These are phyloP conservation scores for Wickerhamia fluorescens DNA, from an alignment of 805 yeast genomes.

Conservation along the genomic window DNA sequence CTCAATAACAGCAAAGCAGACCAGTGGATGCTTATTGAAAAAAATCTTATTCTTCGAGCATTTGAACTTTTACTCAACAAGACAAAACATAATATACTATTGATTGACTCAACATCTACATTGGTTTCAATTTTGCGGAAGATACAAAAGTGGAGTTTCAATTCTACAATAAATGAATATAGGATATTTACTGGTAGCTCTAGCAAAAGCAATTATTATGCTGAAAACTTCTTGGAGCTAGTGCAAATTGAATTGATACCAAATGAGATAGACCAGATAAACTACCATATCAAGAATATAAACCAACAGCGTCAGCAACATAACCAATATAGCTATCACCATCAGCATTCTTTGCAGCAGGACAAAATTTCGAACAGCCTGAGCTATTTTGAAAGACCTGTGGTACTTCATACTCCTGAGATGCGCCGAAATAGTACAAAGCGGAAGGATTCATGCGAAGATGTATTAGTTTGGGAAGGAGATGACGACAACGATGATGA, in stretches of 20 bases:
- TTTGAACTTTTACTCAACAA: slow-evolving; percentile 60
- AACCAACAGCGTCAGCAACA: too few species aligned
- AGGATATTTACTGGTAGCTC: slow-evolving; percentile 60
- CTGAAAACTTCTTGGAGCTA: slow-evolving; percentile 77
- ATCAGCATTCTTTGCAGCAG: too few species aligned
- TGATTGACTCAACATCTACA: slow-evolving; percentile 76
- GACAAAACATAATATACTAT: slow-evolving; percentile 56
- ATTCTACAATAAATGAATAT: slow-evolving; percentile 80
- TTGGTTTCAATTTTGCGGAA: slow-evolving; percentile 76
- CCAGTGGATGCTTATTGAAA: slow-evolving; percentile 74
- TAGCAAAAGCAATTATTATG: slow-evolving; percentile 65
- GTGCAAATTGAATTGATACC: slow-evolving; percentile 49
- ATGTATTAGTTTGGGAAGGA: slow-evolving; percentile 16
- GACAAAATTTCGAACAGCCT: not conserved
- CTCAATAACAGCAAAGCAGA: slow-evolving; percentile 30
- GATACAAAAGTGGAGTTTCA: slow-evolving; percentile 82
- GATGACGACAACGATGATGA: slow-evolving; percentile 20
- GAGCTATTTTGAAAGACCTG: not conserved
- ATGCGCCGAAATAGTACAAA: too few species aligned
- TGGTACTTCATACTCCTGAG: not conserved
- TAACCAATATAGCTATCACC: too few species aligned
- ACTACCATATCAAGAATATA: slow-evolving; percentile 14
- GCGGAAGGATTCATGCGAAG: slow-evolving; percentile 8
- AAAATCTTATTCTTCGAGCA: slow-evolving; percentile 55
- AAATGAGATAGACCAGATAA: slow-evolving; percentile 26